These are phyloP conservation scores for Eucalyptus polybractea DNA, from an alignment of 345 rosid species.

Conservation along the genomic window DNA sequence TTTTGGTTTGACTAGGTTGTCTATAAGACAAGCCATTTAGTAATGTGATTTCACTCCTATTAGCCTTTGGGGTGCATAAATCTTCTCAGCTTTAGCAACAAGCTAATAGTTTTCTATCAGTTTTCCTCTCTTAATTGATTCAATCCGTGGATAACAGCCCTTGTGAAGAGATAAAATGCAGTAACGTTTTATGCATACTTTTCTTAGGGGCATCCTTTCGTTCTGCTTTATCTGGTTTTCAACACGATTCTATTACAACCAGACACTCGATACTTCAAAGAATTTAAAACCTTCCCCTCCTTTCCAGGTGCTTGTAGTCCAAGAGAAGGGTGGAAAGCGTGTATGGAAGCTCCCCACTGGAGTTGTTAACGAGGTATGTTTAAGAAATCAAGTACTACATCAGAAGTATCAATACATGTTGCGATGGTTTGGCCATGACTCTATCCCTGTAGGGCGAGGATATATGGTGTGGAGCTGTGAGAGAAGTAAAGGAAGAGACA, in stretches of 20 bases:
- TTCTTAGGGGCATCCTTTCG: not conserved
- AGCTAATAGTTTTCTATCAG: not conserved
- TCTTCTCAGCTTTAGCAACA: not conserved
- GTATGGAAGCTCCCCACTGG: conserved; percentile 87
- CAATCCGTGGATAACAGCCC: not conserved
- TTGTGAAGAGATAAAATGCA: not conserved
- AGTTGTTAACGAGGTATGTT: conserved; percentile 43
- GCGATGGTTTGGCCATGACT: not conserved
- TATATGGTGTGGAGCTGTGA: conserved; percentile 33
- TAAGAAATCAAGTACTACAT: too few relatives aligned
- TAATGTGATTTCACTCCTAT: not conserved
- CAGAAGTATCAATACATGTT: too few relatives aligned
- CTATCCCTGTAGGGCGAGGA: conserved; percentile 57
- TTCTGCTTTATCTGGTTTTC: not conserved
- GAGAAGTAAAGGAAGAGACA: conserved; percentile 90
- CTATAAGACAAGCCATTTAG: not conserved
- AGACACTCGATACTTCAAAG: not conserved
- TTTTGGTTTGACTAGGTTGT: not conserved
- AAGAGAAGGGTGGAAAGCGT: conserved; percentile 48
- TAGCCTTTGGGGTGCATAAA: not conserved
- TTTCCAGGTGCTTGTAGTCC: conserved; percentile 69
- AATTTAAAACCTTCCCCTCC: not conserved
- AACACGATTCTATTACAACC: not conserved
- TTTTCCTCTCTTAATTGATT: not conserved
- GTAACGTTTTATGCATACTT: not conserved